phyloP scores from a whole-genome alignment of 2,329 filamentous ascomycete species.

The Trichoderma sp. region DNA sequence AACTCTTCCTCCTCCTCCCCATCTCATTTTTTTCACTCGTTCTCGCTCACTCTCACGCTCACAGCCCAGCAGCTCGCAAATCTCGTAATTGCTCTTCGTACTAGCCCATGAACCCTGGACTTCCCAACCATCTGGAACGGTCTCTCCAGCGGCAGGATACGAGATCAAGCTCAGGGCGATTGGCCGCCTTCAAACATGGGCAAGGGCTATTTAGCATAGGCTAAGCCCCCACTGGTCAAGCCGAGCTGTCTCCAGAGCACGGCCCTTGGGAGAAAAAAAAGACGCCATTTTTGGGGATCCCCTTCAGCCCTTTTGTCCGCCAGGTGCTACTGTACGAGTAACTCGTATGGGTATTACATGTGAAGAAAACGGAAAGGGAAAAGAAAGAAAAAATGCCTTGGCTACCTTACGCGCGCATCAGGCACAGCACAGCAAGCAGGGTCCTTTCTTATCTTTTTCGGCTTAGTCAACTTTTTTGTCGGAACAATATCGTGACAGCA shows the following conservation, averaged over 20 bases:
- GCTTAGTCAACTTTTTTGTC: background rate
- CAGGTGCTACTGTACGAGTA: background rate
- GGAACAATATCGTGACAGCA: background rate
- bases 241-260: background rate
- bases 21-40: background rate
- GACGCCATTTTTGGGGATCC: background rate
- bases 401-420: background rate
- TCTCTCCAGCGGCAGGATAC: constrained; percentile 7
- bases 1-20: background rate
- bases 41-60: too few relatives aligned
- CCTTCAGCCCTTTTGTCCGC: background rate
- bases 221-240: background rate
- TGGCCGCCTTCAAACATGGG: background rate
- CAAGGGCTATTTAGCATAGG: background rate
- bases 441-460: background rate
- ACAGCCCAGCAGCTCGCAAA: background rate
- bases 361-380: background rate
- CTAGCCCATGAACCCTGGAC: background rate
- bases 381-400: background rate
- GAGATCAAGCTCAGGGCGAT: constrained; percentile 7
- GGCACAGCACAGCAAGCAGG: background rate
- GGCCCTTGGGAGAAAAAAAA: background rate
- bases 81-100: background rate
- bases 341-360: background rate
- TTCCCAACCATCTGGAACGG: background rate